Percentiles rank a stretch among this genome's conserved stretches.
Conservation (phyloP, 2,329 filamentous ascomycete genomes). For the Exophiala bonariae region DNA sequence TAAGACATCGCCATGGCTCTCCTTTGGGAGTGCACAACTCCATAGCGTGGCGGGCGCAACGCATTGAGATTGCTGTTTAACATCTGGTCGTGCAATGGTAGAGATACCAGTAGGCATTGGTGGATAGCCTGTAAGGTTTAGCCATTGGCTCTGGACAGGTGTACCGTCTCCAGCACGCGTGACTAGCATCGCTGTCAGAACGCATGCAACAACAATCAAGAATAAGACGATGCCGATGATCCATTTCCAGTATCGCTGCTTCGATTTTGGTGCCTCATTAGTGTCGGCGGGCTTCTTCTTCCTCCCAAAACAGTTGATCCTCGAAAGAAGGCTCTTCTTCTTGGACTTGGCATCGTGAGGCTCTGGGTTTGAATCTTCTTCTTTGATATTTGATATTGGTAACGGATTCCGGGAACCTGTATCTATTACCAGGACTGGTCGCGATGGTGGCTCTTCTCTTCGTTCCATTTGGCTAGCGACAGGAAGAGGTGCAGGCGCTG, state of each 20-base stretch:
- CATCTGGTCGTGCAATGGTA: constrained; percentile 73
- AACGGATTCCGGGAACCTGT: no score
- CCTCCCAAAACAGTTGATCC: constrained; percentile 8
- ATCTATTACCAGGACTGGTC: not conserved
- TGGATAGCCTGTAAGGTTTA: constrained; percentile 83
- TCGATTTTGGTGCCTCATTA: constrained; percentile 45
- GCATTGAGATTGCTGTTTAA: constrained; percentile 65
- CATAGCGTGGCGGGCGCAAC: constrained; percentile 72
- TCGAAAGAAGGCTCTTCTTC: constrained; percentile 50
- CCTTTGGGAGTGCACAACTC: constrained; percentile 83
- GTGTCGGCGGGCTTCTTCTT: constrained; percentile 3
- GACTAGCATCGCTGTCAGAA: constrained; percentile 60
- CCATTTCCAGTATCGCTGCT: constrained; percentile 42
- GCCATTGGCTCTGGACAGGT: constrained; percentile 61
- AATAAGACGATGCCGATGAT: constrained; percentile 59
- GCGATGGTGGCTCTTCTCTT: constrained; percentile 2
- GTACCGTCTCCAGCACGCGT: constrained; percentile 45
- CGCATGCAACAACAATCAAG: constrained; percentile 39
- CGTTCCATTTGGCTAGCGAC: constrained; percentile 8
- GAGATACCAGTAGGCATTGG: constrained; percentile 81
- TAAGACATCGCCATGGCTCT: constrained; percentile 64
- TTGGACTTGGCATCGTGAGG: constrained; percentile 54
- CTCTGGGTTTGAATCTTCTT: not conserved
- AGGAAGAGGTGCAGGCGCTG: not conserved
- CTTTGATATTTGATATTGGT: not conserved